phyloP scores from a whole-genome alignment of 2,329 filamentous ascomycete genomes.

The Pyrenochaeta sp. region DNA sequence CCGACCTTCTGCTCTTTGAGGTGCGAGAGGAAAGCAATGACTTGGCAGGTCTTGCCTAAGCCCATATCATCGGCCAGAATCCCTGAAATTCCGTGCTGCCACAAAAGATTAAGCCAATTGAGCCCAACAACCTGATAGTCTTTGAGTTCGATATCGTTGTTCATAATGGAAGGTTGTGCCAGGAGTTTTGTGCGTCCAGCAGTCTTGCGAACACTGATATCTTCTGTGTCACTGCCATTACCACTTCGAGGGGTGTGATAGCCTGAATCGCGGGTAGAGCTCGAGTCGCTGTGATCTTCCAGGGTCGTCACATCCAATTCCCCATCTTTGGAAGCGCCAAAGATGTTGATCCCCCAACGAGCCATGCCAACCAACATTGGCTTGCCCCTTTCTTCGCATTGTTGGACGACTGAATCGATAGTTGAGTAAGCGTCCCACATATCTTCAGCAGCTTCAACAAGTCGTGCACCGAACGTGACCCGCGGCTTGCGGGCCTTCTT shows the following conservation, averaged over 20 bases:
- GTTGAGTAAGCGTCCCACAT: conserved; percentile 84
- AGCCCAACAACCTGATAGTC: conserved; percentile 93
- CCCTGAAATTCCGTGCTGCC: conserved; percentile 79
- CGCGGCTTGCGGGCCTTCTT: conserved; percentile 51
- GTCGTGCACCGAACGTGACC: conserved; percentile 69
- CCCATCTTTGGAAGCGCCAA: conserved; percentile 66
- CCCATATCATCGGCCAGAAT: conserved; percentile 99
- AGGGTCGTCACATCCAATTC: conserved; percentile 69
- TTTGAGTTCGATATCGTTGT: conserved; percentile 79
- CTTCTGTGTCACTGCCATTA: conserved; percentile 56
- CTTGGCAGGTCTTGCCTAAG: conserved; percentile 92
- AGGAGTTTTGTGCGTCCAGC: conserved; percentile 56
- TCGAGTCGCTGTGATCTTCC: conserved; percentile 50
- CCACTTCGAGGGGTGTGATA: conserved; percentile 68
- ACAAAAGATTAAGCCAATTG: conserved; percentile 91
- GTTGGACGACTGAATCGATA: conserved; percentile 80
- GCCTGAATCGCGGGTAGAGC: conserved; percentile 67
- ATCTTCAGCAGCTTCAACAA: conserved; percentile 72
- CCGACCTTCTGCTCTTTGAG: conserved; percentile 73
- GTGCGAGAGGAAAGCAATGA: conserved; percentile 89
- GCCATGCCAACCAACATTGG: conserved; percentile 71
- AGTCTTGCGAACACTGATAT: conserved; percentile 51
- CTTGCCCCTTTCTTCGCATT: conserved; percentile 77
- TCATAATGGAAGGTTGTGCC: conserved; percentile 80
- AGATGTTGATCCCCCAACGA: conserved; percentile 73